Evolutionary conservation across 148 eudicot species (phyloP).

Genomic region (Camellia lanceoleosa): DNA sequence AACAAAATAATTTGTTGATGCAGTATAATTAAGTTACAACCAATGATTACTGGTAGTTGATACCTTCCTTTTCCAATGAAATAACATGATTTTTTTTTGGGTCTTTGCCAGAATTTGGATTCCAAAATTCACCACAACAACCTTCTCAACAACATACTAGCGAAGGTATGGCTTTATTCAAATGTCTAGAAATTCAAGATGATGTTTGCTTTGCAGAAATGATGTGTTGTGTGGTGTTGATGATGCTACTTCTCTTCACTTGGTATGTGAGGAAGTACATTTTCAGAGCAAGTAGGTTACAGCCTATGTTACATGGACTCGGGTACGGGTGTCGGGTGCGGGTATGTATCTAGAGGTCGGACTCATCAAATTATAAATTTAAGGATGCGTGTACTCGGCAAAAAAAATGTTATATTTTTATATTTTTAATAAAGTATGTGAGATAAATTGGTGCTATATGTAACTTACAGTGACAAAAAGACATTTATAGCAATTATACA

Average conservation of each 20-base stretch:
- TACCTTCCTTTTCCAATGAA: not conserved
- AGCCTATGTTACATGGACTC: not conserved
- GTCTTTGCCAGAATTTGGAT: conserved; percentile 65
- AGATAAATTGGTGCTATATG: too few species aligned
- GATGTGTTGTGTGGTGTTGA: not conserved
- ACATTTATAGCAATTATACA: too few species aligned
- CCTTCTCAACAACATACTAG: conserved; percentile 86
- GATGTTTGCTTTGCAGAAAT: not conserved
- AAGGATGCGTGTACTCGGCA: too few species aligned
- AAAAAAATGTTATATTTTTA: too few species aligned
- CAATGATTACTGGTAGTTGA: not conserved
- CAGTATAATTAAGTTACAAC: not conserved
- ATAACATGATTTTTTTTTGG: not conserved
- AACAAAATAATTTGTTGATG: not conserved
- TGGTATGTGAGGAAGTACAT: not conserved
- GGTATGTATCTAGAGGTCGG: too few species aligned
- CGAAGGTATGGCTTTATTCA: conserved; percentile 55
- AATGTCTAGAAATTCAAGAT: not conserved
- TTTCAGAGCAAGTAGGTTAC: not conserved
- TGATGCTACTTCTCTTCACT: not conserved
- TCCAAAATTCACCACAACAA: conserved; percentile 93
- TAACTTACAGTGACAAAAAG: too few species aligned
- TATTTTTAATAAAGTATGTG: too few species aligned
- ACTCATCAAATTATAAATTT: too few species aligned
- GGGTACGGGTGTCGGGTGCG: too few species aligned